phyloP scores from a whole-genome alignment of 73 alveolate genomes.

The Paramecium biaurelia region DNA sequence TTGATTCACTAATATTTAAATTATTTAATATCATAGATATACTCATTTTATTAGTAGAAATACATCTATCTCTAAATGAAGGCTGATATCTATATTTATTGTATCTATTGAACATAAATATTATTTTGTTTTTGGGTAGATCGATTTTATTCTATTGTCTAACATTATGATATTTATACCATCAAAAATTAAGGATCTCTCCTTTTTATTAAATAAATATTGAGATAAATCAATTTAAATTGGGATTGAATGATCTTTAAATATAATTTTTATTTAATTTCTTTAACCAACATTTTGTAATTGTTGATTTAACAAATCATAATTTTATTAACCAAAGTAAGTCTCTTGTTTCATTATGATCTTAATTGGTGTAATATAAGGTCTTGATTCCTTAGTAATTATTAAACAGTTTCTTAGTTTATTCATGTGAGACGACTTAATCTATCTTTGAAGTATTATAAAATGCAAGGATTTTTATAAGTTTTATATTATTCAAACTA shows the following conservation, averaged over 20 bases:
- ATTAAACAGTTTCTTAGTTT: neutral
- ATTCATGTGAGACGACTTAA: neutral
- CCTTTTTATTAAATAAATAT: neutral
- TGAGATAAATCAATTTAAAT: conserved; percentile 36
- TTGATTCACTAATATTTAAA: neutral
- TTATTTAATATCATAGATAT: neutral
- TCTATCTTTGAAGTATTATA: conserved; percentile 17
- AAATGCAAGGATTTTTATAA: neutral
- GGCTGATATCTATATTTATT: neutral
- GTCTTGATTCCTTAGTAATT: neutral
- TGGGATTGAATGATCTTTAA: neutral
- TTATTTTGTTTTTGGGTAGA: conserved; percentile 18
- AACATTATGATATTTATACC: neutral
- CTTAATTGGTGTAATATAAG: neutral
- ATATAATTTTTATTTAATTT: neutral
- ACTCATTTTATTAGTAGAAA: neutral
- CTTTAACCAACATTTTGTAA: neutral
- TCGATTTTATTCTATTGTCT: neutral
- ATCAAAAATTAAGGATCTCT: conserved; percentile 39
- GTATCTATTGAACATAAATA: neutral
- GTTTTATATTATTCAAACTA: neutral
- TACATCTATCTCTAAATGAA: neutral
- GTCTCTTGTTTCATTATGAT: conserved; percentile 41
- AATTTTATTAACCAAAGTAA: neutral
- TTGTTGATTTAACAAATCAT: neutral